Evolutionary conservation across 2,329 filamentous ascomycete genomes (phyloP).

Genomic region (Colletotrichum theobromicola): DNA sequence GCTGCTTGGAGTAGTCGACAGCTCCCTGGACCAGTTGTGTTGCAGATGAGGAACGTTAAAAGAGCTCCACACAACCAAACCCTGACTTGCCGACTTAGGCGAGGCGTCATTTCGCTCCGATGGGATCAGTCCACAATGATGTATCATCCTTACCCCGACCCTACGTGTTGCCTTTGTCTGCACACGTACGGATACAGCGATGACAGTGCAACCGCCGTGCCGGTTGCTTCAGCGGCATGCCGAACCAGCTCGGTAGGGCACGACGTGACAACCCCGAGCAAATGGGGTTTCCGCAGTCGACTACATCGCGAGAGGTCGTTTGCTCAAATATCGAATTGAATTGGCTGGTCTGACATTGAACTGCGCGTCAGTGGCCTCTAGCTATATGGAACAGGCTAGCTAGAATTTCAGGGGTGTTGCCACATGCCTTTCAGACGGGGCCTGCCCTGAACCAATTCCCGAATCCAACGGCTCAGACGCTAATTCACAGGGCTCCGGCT

Average conservation of each 20-base stretch:
- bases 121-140: conserved; percentile 24
- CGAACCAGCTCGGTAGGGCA: background rate
- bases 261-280: background rate
- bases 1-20: background rate
- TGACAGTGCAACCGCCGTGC: background rate
- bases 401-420: background rate
- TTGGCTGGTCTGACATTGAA: background rate
- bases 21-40: background rate
- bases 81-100: conserved; percentile 20
- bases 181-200: background rate
- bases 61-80: conserved; percentile 8
- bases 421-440: background rate
- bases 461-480: conserved; percentile 8
- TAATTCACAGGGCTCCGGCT: conserved; percentile 5
- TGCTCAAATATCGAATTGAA: background rate
- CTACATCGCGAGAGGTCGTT: background rate
- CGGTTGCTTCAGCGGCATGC: background rate
- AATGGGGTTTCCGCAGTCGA: background rate
- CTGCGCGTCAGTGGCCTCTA: background rate
- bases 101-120: conserved; percentile 24
- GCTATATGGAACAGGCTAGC: background rate
- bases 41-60: conserved; percentile 7
- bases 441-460: conserved; percentile 5
- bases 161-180: background rate
- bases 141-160: conserved; percentile 12